Evolutionary conservation across 805 yeast genomes (phyloP).

Genomic region (Monosporozyma solicola): DNA sequence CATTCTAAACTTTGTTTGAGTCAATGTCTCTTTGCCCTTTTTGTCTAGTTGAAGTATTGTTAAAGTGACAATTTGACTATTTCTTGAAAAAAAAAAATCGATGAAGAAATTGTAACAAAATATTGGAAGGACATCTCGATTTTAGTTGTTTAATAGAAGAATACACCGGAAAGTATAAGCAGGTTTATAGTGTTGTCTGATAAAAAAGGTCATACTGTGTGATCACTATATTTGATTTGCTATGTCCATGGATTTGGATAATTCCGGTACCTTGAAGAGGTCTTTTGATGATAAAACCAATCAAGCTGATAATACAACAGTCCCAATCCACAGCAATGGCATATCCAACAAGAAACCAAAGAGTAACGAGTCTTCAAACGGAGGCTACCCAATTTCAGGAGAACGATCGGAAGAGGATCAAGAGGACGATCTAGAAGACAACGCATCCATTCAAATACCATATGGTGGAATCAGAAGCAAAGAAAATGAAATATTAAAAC

Average conservation of each 20-base stretch:
- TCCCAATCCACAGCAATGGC: background rate
- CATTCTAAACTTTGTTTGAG: background rate
- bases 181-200: background rate
- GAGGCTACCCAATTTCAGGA: background rate
- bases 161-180: background rate
- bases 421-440: background rate
- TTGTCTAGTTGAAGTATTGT: background rate
- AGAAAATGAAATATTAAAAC: constrained; percentile 8
- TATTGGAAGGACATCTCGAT: background rate
- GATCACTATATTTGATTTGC: background rate
- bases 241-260: background rate
- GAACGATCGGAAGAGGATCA: background rate
- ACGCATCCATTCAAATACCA: background rate
- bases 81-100: background rate
- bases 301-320: background rate
- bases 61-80: background rate
- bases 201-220: background rate
- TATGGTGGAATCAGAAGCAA: constrained; percentile 5
- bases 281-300: background rate
- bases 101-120: background rate
- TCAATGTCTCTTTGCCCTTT: background rate
- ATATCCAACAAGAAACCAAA: background rate
- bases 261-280: background rate
- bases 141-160: too few species aligned
- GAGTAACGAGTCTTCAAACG: background rate